phyloP scores from a whole-genome alignment of 176 grass and related monocot genomes.

The Juncus inflexus region DNA sequence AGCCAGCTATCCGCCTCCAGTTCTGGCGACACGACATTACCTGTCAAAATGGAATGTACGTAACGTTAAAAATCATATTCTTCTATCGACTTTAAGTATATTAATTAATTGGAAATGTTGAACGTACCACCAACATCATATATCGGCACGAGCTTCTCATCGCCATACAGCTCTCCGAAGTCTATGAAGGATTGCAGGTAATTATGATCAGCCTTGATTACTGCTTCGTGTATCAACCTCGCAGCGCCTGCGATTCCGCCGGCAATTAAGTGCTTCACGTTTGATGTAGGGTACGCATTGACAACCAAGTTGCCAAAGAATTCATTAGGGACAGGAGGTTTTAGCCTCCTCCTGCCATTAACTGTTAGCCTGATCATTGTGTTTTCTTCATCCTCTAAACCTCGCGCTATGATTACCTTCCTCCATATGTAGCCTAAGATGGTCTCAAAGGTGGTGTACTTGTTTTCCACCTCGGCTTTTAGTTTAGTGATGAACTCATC shows the following conservation, averaged over 20 bases:
- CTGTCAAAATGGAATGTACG: neutral
- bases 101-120: too few species aligned
- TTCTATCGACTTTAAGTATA: neutral
- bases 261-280: conserved; percentile 24
- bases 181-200: conserved; percentile 60
- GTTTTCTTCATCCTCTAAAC: conserved; percentile 11
- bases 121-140: conserved; percentile 26
- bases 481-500: conserved; percentile 48
- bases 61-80: too few species aligned
- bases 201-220: conserved; percentile 30
- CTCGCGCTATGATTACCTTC: conserved; percentile 24
- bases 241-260: conserved; percentile 41
- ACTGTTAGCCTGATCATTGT: conserved; percentile 48
- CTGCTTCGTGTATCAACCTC: conserved; percentile 41
- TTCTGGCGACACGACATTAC: conserved; percentile 3
- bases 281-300: conserved; percentile 48
- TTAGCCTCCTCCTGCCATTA: conserved; percentile 37
- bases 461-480: conserved; percentile 24
- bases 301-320: conserved; percentile 63
- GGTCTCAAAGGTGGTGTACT: conserved; percentile 54
- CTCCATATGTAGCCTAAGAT: conserved; percentile 56
- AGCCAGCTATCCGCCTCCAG: conserved; percentile 36
- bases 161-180: conserved; percentile 27
- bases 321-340: conserved; percentile 19
- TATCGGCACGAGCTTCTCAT: conserved; percentile 23